Conservation (phyloP, 257 asterid genomes). For the Lantana camara region DNA sequence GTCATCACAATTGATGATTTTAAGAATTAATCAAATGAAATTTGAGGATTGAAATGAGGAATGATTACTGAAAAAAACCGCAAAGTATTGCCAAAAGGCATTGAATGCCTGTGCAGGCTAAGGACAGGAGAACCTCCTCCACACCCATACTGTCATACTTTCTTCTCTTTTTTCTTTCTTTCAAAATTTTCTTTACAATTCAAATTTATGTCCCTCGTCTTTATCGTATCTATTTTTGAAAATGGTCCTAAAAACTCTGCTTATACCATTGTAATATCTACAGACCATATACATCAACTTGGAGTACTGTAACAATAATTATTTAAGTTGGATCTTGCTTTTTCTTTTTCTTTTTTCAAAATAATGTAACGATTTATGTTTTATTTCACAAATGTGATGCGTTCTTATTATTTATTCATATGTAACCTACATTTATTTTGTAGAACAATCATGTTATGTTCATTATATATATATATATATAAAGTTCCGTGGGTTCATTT, state of each 20-base stretch:
- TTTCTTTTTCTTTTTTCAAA: too few species aligned
- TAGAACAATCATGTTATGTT: too few species aligned
- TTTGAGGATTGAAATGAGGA: constrained; percentile 24
- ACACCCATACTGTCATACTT: constrained; percentile 27
- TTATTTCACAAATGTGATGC: too few species aligned
- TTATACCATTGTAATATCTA: background rate
- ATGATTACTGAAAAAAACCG: constrained; percentile 9
- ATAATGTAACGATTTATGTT: too few species aligned
- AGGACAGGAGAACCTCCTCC: constrained; percentile 49
- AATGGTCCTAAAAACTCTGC: background rate
- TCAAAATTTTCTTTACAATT: background rate
- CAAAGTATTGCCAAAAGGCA: constrained; percentile 53
- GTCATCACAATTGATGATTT: background rate
- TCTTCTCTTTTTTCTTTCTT: background rate
- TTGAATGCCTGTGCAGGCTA: constrained; percentile 45
- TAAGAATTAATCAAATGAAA: background rate
- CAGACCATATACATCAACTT: too few species aligned
- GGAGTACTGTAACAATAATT: background rate
- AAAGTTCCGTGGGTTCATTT: constrained; percentile 4
- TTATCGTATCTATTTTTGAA: background rate
- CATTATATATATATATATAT: background rate
- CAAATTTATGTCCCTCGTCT: constrained; percentile 9
- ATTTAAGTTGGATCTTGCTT: background rate
- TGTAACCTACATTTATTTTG: too few species aligned
- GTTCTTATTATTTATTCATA: too few species aligned